phyloP scores from a whole-genome alignment of 2,329 filamentous ascomycete species.

The Microsporum canis region DNA sequence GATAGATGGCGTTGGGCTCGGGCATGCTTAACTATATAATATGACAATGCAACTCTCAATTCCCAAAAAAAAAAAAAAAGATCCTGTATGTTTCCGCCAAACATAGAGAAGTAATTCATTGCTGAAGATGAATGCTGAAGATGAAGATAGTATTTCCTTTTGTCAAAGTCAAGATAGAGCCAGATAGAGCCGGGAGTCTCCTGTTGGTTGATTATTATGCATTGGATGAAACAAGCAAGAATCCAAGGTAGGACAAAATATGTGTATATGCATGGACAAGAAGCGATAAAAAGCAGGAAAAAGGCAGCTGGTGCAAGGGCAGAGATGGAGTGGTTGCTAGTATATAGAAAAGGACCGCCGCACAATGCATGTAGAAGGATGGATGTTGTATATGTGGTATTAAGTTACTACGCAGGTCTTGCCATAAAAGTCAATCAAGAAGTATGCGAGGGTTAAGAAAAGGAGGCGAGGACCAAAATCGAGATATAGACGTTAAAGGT shows the following conservation, averaged over 20 bases:
- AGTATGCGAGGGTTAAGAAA: no score
- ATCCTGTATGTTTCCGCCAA: no score
- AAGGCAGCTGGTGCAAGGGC: neutral
- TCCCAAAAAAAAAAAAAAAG: no score
- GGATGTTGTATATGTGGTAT: neutral
- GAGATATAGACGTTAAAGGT: neutral
- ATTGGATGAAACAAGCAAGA: neutral
- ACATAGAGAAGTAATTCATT: no score
- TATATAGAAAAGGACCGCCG: neutral
- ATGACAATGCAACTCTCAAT: no score
- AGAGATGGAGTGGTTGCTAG: neutral
- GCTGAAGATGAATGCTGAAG: no score
- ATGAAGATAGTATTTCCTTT: neutral
- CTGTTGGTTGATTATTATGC: neutral
- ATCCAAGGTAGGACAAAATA: neutral
- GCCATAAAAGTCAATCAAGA: neutral
- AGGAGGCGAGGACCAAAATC: neutral
- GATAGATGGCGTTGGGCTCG: no score
- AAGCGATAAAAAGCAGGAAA: neutral
- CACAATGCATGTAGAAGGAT: neutral
- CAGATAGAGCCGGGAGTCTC: neutral
- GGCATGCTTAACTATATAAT: no score
- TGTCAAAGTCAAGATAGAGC: neutral
- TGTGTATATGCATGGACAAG: neutral
- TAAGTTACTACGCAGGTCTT: neutral